Evolutionary conservation across 2,329 filamentous ascomycete genomes (phyloP).

Genomic region (Tolypocladium amazonense): DNA sequence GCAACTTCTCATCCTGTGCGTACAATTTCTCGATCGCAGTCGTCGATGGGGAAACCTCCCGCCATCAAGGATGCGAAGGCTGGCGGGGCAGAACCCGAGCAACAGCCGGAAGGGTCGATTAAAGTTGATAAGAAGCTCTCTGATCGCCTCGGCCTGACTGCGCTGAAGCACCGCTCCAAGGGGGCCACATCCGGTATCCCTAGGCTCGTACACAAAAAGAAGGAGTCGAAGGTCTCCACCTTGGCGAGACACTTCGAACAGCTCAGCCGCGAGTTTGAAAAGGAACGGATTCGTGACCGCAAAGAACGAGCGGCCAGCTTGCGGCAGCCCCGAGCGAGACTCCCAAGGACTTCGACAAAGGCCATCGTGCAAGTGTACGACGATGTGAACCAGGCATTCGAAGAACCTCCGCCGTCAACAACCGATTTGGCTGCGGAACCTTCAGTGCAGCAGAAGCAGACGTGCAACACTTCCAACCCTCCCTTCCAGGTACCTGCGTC

Average conservation of each 20-base stretch:
- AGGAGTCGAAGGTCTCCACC: constrained; percentile 74
- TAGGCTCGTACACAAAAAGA: constrained; percentile 68
- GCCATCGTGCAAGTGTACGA: constrained; percentile 94
- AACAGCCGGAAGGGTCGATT: constrained; percentile 24
- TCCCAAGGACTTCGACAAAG: constrained; percentile 82
- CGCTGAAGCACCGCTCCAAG: constrained; percentile 51
- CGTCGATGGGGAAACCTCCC: constrained; percentile 30
- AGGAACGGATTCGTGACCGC: constrained; percentile 79
- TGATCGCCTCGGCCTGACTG: constrained; percentile 57
- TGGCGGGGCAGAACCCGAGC: constrained; percentile 15
- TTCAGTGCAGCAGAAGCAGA: constrained; percentile 5
- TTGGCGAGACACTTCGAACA: constrained; percentile 94
- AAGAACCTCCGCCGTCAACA: constrained; percentile 58
- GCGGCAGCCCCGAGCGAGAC: constrained; percentile 63
- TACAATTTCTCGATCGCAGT: constrained; percentile 33
- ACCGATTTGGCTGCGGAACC: constrained; percentile 28
- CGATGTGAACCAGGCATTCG: constrained; percentile 85
- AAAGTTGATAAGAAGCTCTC: constrained; percentile 66
- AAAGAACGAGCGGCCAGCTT: constrained; percentile 71
- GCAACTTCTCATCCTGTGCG: constrained; percentile 41
- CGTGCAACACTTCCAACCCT: constrained; percentile 10
- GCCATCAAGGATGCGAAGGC: constrained; percentile 22
- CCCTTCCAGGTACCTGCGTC: constrained; percentile 10
- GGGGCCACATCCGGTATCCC: constrained; percentile 69
- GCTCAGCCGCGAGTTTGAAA: constrained; percentile 90